Base-by-base conservation (phyloP, 176 grass and related monocot genomes). In the Oryza australiensis region DNA sequence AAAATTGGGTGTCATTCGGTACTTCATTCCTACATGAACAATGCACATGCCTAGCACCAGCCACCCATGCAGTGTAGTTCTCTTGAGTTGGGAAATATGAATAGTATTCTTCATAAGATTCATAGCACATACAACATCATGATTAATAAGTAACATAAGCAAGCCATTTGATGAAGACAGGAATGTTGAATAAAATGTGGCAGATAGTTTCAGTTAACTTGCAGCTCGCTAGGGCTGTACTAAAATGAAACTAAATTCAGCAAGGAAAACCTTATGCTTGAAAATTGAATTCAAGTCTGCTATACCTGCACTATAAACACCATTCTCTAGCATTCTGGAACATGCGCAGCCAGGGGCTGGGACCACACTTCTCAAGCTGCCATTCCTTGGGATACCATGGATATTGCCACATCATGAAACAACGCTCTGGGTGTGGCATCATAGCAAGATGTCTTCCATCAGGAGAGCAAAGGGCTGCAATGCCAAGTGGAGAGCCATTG, bases 321-420 rank as follows among this genome's bases (percentile, higher is more conserved):
- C 89, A 99, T 85, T 99, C 83, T 32, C 87, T 80, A 28, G 89
- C 93, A 85, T 98, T 98, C 79, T 98, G 93, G 83, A 98, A 98
- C 96, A 98, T 93, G 32, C 65, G 77, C 42, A 95, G 24, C 91
- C 93, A 99, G 63, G 93, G 96, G 33, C 96, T 99, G 14, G 93
- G 96, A 6, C 91, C 76, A 67, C 78, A 88, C 89, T 83, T 88
- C 64, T 95, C 89, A 82, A 94, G 77, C 46, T 82, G 76, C 96
- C 96, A 95, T 29, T 95, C 89, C 67, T 94, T 95, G 3, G 93
- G 96, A 80, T 91, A 94, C 96, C 93, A 99, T 57, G 91, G 93
- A 78, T 89, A 95, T 72, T 99, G 93, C 96, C 96, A 94, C 93
- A 99, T 99, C 96, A 99, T 94, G 75, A 95, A 99, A 79, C 89